Conservation (phyloP, 148 eudicot species). For the Camellia granthamiana region DNA sequence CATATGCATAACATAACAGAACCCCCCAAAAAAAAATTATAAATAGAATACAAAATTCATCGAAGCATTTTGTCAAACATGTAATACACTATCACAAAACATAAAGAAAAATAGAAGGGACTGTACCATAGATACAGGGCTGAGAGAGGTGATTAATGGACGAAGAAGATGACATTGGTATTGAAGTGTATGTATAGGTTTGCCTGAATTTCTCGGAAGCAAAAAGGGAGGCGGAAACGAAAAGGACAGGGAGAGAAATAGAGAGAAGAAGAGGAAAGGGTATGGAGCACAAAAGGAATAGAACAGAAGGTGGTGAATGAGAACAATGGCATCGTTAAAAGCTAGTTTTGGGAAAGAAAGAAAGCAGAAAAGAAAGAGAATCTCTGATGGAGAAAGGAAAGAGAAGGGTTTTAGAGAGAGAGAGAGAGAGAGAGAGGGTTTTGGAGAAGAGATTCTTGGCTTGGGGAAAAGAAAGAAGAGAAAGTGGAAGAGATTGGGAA, state of each 20-base stretch:
- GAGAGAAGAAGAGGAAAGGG: constrained; percentile 25
- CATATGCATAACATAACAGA: neutral
- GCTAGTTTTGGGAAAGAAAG: constrained; percentile 24
- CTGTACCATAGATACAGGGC: constrained; percentile 63
- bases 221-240: constrained; percentile 42
- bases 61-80: constrained; percentile 35
- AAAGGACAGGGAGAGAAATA: constrained; percentile 55
- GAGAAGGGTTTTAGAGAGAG: constrained; percentile 1
- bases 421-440: constrained; percentile 8
- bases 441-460: constrained; percentile 72
- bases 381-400: constrained; percentile 21
- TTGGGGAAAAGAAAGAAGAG: constrained; percentile 60
- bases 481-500: constrained; percentile 26
- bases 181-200: constrained; percentile 33
- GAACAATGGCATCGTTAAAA: constrained; percentile 40
- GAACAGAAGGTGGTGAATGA: constrained; percentile 24
- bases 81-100: neutral
- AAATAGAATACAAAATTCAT: constrained; percentile 5
- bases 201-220: constrained; percentile 29
- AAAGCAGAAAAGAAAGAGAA: constrained; percentile 18
- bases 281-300: constrained; percentile 24
- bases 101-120: neutral
- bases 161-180: constrained; percentile 63
- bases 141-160: constrained; percentile 59
- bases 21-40: neutral